Evolutionary conservation across 2,329 filamentous ascomycete species (phyloP), one percentile per base, ranked within the genome.

Genomic region (Atkinsonella hypoxylon): DNA sequence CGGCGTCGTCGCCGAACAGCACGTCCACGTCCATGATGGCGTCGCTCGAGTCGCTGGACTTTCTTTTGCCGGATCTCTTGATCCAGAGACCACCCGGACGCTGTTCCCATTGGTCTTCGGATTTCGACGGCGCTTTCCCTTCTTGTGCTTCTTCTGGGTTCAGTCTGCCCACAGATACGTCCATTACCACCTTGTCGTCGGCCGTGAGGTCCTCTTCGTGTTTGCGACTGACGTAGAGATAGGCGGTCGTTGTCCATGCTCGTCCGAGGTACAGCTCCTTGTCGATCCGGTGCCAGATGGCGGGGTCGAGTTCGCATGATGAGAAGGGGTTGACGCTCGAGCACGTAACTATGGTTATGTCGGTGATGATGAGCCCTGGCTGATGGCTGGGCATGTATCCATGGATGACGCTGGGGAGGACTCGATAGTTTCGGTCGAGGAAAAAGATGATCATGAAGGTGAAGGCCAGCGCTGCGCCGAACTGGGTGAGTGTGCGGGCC

Each of bases 1-100:
- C 87, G 10, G 90, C 91, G 63, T 96, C 90, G 18, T 90, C 82
- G 18, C 90, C 90, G 61, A 94, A 96, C 7, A 96, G 74, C 5
- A 95, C 81, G 62, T 96, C 90, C 6, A 95, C 74, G 4, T 83
- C 85, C 0, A 89, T 95, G 47, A 96, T 76, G 15, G 83, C 84
- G 39, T 78, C 76, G 52, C 82, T 80, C 4, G 83, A 85, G 62
- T 94, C 88, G 63, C 82, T 86, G 44, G 85, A 82, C 60, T 87
- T 81, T 55, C 79, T 77, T 62, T 83, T 86, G 31, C 78, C 74
- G 15, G 84, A 85, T 52, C 87, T 77, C 67, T 87, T 82, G 55
- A 96, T 73, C 89, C 90, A 96, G 36, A 96, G 70, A 2, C 88
- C 89, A 1, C 77, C 81, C 0, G 84, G 77, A 26, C 90, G 75